A percentile compares a stretch with the other conserved stretches of the same genome.
These are phyloP conservation scores for Xylaria sp. DNA, from an alignment of 2,329 filamentous ascomycete species.

Conservation along the genomic window DNA sequence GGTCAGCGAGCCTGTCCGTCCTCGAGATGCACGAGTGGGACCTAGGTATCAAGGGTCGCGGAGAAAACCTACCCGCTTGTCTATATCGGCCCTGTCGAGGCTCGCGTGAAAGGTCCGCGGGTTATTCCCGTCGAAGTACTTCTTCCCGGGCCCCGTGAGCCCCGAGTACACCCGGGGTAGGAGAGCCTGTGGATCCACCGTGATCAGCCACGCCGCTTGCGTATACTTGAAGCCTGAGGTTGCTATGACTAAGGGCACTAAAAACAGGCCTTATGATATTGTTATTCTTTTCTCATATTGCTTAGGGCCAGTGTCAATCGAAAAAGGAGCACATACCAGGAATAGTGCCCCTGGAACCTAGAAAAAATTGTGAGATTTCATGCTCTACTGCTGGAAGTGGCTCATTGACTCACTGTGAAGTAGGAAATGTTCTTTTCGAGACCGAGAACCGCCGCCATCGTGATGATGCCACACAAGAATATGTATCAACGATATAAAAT, in stretches of 20 bases:
- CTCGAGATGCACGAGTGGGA: too few species aligned
- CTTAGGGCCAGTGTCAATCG: background rate
- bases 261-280: too few species aligned
- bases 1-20: slow-evolving; percentile 1
- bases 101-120: slow-evolving; percentile 29
- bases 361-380: slow-evolving; percentile 4
- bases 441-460: slow-evolving; percentile 32
- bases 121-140: slow-evolving; percentile 33
- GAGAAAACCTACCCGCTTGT: slow-evolving; percentile 32
- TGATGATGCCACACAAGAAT: background rate
- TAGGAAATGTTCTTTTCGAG: slow-evolving; percentile 38
- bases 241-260: too few species aligned
- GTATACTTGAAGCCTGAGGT: too few species aligned
- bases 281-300: too few species aligned
- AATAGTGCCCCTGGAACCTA: slow-evolving; percentile 34
- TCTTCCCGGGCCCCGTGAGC: slow-evolving; percentile 32
- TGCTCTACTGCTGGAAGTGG: background rate
- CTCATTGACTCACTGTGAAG: slow-evolving; percentile 31
- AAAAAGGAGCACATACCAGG: slow-evolving; percentile 23
- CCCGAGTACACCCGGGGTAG: slow-evolving; percentile 35
- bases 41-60: too few species aligned
- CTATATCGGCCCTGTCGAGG: slow-evolving; percentile 31
- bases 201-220: background rate
- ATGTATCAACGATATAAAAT: too few species aligned
- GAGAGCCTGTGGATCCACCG: slow-evolving; percentile 21